Base-by-base conservation (phyloP, 768 basidiomycete genomes). In the Leccinum aurantiacum region DNA sequence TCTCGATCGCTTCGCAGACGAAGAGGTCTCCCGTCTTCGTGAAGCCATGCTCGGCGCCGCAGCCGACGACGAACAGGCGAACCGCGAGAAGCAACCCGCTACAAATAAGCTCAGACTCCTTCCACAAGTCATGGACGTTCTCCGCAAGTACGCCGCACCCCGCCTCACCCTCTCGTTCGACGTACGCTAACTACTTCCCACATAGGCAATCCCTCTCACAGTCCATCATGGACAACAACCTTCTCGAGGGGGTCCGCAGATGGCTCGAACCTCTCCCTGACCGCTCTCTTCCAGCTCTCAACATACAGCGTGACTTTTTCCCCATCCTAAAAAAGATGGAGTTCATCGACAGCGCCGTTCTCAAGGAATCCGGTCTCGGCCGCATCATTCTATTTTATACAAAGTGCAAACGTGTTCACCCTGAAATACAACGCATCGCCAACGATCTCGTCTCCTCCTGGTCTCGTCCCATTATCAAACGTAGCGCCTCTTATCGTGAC, bases 251-350 rank as follows among this genome's bases (percentile, higher is more conserved):
- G 6, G 93, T 98, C 54, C 82, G 85, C 44, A 79, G 85, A 38
- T 99, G 93, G 93, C 85, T 99, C 3, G 97, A 98, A 67, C 97
- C 97, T 0, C 86, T 98, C 15, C 90, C 90, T 0, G 93, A 97
- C 76, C 85, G 85, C 57, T 95, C 95, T 1, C 82, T 99, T 3
- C 97, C 97, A 1, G 93, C 95, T 4, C 82, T 98, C 56, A 96
- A 95, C 74, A 98, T 99, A 68, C 97, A 98, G 72, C 87, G 88
- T 50, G 90, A 95, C 55, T 87, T 98, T 64, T 93, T 98, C 76
- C 82, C 84, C 33, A 83, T 88, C 56, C 78, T 99, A 10, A 81
- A 80, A 62, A 93, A 89, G 79, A 93, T 98, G 89, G 89, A 91
- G 63, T 91, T 90, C 67, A 95, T 98, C 69, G 96, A 98, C 75